phyloP scores from a whole-genome alignment of 768 basidiomycete species.

The Scleroderma citrinum region DNA sequence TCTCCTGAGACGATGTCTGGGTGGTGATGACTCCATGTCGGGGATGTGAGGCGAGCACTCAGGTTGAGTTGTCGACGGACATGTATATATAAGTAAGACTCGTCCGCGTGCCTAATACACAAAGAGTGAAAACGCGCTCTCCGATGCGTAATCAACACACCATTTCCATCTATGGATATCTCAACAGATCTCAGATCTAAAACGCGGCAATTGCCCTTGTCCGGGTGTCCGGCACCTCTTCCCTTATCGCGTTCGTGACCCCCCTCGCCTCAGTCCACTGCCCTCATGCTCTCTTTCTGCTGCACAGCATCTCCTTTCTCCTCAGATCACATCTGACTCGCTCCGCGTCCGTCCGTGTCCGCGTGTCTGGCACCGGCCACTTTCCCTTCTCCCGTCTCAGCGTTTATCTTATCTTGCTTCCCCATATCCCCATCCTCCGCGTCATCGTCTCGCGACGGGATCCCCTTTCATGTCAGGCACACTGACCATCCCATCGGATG shows the following conservation, averaged over 20 bases:
- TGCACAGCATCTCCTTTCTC: too few relatives aligned
- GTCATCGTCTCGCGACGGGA: too few relatives aligned
- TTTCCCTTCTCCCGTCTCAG: too few relatives aligned
- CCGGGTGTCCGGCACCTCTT: slow-evolving; percentile 1
- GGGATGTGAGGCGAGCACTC: slow-evolving; percentile 9
- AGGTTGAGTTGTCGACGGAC: slow-evolving; percentile 13
- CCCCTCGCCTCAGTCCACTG: slow-evolving; percentile 20
- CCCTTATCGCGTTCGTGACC: slow-evolving; percentile 7
- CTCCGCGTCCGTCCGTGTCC: too few relatives aligned
- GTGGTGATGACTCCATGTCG: slow-evolving; percentile 3
- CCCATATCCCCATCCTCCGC: too few relatives aligned
- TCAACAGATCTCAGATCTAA: slow-evolving; percentile 26
- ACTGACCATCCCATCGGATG: too few relatives aligned
- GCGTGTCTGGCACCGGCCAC: too few relatives aligned
- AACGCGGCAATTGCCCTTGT: slow-evolving; percentile 17
- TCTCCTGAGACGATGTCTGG: slow-evolving; percentile 15
- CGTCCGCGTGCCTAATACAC: slow-evolving; percentile 16
- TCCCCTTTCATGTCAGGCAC: too few relatives aligned
- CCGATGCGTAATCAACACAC: slow-evolving; percentile 24
- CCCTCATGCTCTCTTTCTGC: slow-evolving; percentile 24
- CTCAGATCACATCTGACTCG: too few relatives aligned
- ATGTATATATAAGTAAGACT: slow-evolving; percentile 26
- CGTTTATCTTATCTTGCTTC: too few relatives aligned
- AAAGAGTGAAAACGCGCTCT: slow-evolving; percentile 23
- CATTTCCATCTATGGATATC: slow-evolving; percentile 13